Percentiles rank a stretch among this genome's conserved stretches.
Conservation (phyloP, 2,329 filamentous ascomycete genomes). For the Phialocephala subalpina region DNA sequence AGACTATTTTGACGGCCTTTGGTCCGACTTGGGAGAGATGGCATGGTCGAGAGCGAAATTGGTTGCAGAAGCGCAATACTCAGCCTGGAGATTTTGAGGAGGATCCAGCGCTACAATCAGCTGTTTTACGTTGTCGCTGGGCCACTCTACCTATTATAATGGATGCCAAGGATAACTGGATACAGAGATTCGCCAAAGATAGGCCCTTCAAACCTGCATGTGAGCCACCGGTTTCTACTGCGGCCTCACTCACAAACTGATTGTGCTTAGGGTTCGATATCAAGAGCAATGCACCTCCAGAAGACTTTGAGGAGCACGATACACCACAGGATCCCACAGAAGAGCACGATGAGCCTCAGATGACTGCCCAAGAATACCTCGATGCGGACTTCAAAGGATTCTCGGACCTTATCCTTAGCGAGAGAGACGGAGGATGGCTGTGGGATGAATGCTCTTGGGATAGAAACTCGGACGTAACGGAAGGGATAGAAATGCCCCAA, state of each 20-base stretch:
- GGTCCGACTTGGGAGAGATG: constrained; percentile 37
- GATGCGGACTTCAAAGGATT: constrained; percentile 32
- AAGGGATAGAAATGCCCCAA: constrained; percentile 38
- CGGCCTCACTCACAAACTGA: not conserved
- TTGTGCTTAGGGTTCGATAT: not conserved
- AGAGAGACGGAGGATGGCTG: constrained; percentile 1
- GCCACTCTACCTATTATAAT: constrained; percentile 35
- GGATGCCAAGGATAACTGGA: constrained; percentile 37
- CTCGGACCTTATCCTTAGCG: constrained; percentile 14
- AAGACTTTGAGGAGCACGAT: not conserved
- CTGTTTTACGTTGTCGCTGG: constrained; percentile 42
- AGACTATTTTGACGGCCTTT: constrained; percentile 39
- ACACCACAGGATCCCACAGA: not conserved
- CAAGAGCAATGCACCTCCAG: not conserved
- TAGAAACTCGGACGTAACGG: constrained; percentile 25
- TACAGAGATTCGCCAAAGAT: constrained; percentile 26
- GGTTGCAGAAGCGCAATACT: not conserved
- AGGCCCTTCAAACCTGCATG: constrained; percentile 10
- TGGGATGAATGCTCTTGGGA: constrained; percentile 11
- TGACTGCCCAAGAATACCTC: constrained; percentile 27
- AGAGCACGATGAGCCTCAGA: not conserved
- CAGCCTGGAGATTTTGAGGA: constrained; percentile 17
- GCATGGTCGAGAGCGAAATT: constrained; percentile 16
- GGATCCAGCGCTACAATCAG: constrained; percentile 27
- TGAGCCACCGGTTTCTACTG: not conserved